Conservation (phyloP, 345 rosid species). For the Atalantia buxifolia region DNA sequence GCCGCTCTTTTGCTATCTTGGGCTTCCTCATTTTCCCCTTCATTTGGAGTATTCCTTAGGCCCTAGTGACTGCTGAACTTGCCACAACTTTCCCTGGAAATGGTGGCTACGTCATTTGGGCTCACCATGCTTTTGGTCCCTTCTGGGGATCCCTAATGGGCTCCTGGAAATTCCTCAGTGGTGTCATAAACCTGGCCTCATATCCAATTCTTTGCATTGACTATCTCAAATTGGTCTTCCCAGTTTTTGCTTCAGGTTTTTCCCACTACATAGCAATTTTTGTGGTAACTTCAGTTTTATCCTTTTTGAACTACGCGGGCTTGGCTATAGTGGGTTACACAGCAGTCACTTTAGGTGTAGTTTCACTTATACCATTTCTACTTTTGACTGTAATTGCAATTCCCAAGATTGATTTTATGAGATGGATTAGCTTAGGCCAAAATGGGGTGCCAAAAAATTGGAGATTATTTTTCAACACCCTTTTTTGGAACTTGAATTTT, state of each 20-base stretch:
- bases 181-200: slow-evolving; percentile 76
- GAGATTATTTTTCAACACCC: slow-evolving; percentile 81
- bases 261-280: slow-evolving; percentile 41
- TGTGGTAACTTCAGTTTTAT: slow-evolving; percentile 39
- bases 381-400: slow-evolving; percentile 62
- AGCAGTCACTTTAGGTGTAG: slow-evolving; percentile 60
- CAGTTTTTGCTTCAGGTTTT: slow-evolving; percentile 52
- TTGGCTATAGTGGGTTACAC: slow-evolving; percentile 69
- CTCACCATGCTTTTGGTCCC: slow-evolving; percentile 69
- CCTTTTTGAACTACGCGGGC: slow-evolving; percentile 70
- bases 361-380: slow-evolving; percentile 74
- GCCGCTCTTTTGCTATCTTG: slow-evolving; percentile 60
- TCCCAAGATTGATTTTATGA: slow-evolving; percentile 59
- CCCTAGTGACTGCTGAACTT: slow-evolving; percentile 85
- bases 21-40: slow-evolving; percentile 80
- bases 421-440: slow-evolving; percentile 72
- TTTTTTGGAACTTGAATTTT: slow-evolving; percentile 89
- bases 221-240: slow-evolving; percentile 49
- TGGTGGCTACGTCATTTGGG: slow-evolving; percentile 89
- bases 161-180: slow-evolving; percentile 72
- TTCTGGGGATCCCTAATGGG: slow-evolving; percentile 77
- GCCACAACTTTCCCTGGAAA: slow-evolving; percentile 83
- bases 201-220: slow-evolving; percentile 67
- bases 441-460: slow-evolving; percentile 61
- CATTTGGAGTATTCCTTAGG: slow-evolving; percentile 89